Conservation (phyloP, 805 yeast genomes). For the Starmerella etchellsii region DNA sequence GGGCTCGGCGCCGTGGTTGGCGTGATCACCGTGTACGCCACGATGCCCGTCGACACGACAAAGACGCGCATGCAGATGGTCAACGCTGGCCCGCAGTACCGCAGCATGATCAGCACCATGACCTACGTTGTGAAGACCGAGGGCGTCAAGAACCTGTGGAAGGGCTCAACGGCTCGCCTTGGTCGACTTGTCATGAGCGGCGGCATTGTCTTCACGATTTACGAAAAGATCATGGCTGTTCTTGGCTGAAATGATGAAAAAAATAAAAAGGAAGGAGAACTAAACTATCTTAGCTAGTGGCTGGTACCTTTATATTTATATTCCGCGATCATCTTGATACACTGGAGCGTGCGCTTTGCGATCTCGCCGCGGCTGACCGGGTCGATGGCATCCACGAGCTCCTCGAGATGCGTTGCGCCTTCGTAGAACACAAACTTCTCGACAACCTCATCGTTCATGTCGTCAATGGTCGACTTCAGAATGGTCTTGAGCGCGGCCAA, state of each 20-base stretch:
- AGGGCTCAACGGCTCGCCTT: slow-evolving; percentile 93
- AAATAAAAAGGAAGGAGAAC: background rate
- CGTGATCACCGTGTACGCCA: slow-evolving; percentile 71
- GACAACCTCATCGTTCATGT: slow-evolving; percentile 21
- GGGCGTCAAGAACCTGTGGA: slow-evolving; percentile 88
- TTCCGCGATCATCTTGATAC: slow-evolving; percentile 15
- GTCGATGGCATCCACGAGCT: slow-evolving; percentile 15
- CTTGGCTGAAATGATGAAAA: slow-evolving; percentile 23
- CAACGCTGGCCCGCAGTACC: slow-evolving; percentile 57
- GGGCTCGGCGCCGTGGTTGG: slow-evolving; percentile 84
- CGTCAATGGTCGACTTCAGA: slow-evolving; percentile 12
- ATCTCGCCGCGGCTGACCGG: slow-evolving; percentile 10
- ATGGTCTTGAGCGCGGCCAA: slow-evolving; percentile 22
- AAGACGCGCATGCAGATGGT: slow-evolving; percentile 95
- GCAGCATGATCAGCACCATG: slow-evolving; percentile 73
- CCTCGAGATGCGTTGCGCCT: slow-evolving; percentile 18
- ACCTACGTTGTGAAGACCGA: slow-evolving; percentile 67
- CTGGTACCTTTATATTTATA: slow-evolving; percentile 10
- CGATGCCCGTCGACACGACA: slow-evolving; percentile 91
- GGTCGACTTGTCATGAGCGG: slow-evolving; percentile 89
- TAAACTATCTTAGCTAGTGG: too few relatives aligned
- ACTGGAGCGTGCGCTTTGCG: slow-evolving; percentile 10
- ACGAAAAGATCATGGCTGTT: slow-evolving; percentile 73
- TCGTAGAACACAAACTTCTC: slow-evolving; percentile 19
- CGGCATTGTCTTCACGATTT: slow-evolving; percentile 92